Conservation (phyloP, 148 eudicot genomes). For the Fallopia convolvulus region DNA sequence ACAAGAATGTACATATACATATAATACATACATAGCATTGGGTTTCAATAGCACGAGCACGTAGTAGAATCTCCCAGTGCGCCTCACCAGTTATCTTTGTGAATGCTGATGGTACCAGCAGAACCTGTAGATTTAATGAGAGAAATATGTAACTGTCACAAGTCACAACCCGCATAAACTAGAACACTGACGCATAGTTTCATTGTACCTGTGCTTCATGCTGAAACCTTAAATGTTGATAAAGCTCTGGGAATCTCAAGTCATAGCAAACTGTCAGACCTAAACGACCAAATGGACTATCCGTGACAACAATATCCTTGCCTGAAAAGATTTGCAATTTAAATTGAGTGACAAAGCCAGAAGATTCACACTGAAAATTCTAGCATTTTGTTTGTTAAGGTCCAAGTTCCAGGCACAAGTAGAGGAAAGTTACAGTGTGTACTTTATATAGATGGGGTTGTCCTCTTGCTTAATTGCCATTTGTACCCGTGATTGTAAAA, state of each 20-base stretch:
- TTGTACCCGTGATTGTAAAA: neutral
- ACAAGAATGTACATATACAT: neutral
- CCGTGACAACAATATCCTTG: conserved; percentile 58
- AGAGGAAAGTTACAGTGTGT: neutral
- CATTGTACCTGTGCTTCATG: conserved; percentile 50
- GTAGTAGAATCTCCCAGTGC: conserved; percentile 83
- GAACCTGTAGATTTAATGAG: conserved; percentile 32
- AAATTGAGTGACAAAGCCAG: neutral
- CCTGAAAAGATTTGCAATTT: conserved; percentile 34
- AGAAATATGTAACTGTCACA: neutral
- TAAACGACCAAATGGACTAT: conserved; percentile 77
- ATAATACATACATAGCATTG: conserved; percentile 60
- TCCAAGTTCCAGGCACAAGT: neutral
- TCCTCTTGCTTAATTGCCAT: neutral
- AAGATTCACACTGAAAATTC: neutral
- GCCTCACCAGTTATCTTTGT: conserved; percentile 84
- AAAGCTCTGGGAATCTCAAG: conserved; percentile 83
- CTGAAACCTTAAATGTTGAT: conserved; percentile 69
- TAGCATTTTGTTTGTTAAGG: neutral
- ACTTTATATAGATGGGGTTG: neutral
- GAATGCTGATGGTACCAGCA: conserved; percentile 89
- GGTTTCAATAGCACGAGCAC: conserved; percentile 70
- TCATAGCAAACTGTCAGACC: conserved; percentile 92
- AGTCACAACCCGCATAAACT: neutral
- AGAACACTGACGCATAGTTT: neutral